Conservation (phyloP, 805 yeast species). For the Kazachstania psychrophila region DNA sequence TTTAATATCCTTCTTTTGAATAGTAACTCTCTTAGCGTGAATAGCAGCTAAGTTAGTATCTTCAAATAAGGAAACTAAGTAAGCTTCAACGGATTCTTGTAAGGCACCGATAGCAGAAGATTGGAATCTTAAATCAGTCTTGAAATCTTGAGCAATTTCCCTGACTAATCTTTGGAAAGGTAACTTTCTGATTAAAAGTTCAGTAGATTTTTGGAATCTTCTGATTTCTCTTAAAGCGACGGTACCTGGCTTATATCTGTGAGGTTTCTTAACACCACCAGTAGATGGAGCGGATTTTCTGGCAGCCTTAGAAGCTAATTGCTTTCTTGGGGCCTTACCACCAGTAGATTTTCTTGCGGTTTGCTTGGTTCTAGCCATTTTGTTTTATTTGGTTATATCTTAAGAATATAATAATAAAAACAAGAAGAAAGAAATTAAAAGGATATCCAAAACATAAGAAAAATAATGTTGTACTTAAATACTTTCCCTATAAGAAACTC, state of each 20-base stretch:
- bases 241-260: slow-evolving; percentile 96
- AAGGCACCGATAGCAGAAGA: slow-evolving; percentile 95
- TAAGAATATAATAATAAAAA: neutral
- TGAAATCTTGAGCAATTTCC: slow-evolving; percentile 92
- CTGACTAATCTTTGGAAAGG: slow-evolving; percentile 97
- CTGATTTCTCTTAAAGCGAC: slow-evolving; percentile 95
- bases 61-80: slow-evolving; percentile 90
- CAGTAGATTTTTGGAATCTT: slow-evolving; percentile 95
- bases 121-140: slow-evolving; percentile 91
- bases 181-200: slow-evolving; percentile 86
- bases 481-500: no score
- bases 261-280: slow-evolving; percentile 91
- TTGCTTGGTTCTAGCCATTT: slow-evolving; percentile 88
- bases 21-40: slow-evolving; percentile 98
- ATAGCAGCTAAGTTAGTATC: slow-evolving; percentile 98
- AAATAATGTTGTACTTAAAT: no score
- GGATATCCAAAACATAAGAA: no score
- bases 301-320: slow-evolving; percentile 84
- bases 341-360: slow-evolving; percentile 92
- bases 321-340: slow-evolving; percentile 95
- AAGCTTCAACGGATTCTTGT: slow-evolving; percentile 98
- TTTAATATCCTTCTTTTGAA: slow-evolving; percentile 96
- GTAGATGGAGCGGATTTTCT: slow-evolving; percentile 88
- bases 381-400: neutral
- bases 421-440: neutral